Conservation (phyloP, 2,329 filamentous ascomycete species). For the Fusarium heterosporum region DNA sequence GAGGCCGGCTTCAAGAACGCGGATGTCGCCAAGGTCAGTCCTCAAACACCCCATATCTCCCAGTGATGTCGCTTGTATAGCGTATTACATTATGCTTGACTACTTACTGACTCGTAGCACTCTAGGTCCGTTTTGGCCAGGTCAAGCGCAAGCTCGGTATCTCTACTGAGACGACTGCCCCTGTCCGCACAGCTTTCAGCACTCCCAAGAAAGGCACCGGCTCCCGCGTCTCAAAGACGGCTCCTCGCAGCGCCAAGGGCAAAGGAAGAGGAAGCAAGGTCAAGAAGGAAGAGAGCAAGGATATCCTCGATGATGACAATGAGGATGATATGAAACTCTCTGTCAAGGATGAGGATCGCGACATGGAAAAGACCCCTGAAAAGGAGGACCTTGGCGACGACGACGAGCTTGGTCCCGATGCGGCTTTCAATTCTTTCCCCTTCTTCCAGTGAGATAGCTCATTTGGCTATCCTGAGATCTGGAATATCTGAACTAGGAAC, state of each 20-base stretch:
- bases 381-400: constrained; percentile 15
- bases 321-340: constrained; percentile 27
- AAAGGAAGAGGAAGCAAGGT: constrained; percentile 37
- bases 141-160: constrained; percentile 62
- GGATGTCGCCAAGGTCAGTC: constrained; percentile 57
- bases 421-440: constrained; percentile 4
- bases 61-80: neutral
- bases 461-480: too few relatives aligned
- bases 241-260: constrained; percentile 40
- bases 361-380: constrained; percentile 37
- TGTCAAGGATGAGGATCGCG: constrained; percentile 36
- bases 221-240: constrained; percentile 52
- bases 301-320: constrained; percentile 24
- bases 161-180: constrained; percentile 41
- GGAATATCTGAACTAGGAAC: too few relatives aligned
- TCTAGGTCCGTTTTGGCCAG: constrained; percentile 61
- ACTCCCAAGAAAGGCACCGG: constrained; percentile 43
- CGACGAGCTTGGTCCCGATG: constrained; percentile 7
- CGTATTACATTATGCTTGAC: neutral
- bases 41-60: neutral
- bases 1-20: constrained; percentile 60
- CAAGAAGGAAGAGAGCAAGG: constrained; percentile 42
- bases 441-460: constrained; percentile 12
- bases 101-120: constrained; percentile 2
- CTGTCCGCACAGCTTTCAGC: constrained; percentile 8